Percentiles rank a stretch among this genome's conserved stretches.
These are phyloP conservation scores for Medicago arabica DNA, from an alignment of 306 rosid genomes.

Conservation along the genomic window DNA sequence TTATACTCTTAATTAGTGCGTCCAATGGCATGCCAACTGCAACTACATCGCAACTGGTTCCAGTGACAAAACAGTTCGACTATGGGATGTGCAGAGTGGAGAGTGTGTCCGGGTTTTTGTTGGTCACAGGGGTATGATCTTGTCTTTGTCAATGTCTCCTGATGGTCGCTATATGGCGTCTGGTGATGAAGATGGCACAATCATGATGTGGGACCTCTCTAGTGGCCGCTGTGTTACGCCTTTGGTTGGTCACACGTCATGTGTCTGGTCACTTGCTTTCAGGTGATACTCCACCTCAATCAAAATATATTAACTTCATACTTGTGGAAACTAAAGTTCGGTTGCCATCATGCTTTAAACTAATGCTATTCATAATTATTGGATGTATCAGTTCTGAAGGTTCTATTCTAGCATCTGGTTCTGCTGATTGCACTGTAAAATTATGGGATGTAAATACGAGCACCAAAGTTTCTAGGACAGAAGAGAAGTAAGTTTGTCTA, in stretches of 20 bases:
- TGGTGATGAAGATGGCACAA: slow-evolving; percentile 93
- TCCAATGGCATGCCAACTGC: slow-evolving; percentile 99
- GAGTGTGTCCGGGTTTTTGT: slow-evolving; percentile 94
- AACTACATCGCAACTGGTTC: slow-evolving; percentile 98
- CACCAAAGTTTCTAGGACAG: slow-evolving; percentile 70
- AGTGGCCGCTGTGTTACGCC: slow-evolving; percentile 86
- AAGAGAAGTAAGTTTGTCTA: slow-evolving; percentile 73
- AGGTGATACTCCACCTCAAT: slow-evolving; percentile 54
- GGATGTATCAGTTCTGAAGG: slow-evolving; percentile 79
- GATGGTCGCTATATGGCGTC: slow-evolving; percentile 97
- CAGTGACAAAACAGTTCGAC: slow-evolving; percentile 92
- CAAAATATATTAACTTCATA: slow-evolving; percentile 5
- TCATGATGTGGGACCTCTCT: slow-evolving; percentile 99
- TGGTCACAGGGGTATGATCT: slow-evolving; percentile 95
- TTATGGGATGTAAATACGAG: slow-evolving; percentile 90
- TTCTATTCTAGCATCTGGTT: slow-evolving; percentile 93
- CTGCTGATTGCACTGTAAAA: slow-evolving; percentile 95
- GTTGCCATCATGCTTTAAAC: slow-evolving; percentile 4
- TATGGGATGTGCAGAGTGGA: slow-evolving; percentile 98
- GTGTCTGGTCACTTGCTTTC: slow-evolving; percentile 92
- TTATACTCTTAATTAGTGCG: slow-evolving; percentile 58
- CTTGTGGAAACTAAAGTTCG: background rate
- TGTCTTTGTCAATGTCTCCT: slow-evolving; percentile 91
- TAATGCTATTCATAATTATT: slow-evolving; percentile 24
- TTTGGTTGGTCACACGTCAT: slow-evolving; percentile 86